Evolutionary conservation across 352 stramenopile species (phyloP).

Genomic region (Phytophthora ohioensis): DNA sequence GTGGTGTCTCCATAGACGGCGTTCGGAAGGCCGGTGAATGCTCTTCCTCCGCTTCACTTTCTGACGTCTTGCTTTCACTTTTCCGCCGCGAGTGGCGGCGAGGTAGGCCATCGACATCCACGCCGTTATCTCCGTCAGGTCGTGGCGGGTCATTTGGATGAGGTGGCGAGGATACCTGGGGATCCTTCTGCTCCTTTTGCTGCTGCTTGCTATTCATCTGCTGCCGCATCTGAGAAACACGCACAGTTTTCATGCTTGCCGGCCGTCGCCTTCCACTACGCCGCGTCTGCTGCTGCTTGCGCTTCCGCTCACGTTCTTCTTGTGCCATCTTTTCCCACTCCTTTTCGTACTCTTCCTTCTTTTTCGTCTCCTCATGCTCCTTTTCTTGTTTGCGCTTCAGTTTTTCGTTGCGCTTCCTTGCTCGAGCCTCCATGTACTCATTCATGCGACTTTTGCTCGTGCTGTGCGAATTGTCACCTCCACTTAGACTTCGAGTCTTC

Average conservation of each 20-base stretch:
- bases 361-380: constrained; percentile 75
- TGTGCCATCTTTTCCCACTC: constrained; percentile 91
- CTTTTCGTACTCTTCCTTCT: constrained; percentile 89
- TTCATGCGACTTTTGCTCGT: constrained; percentile 88
- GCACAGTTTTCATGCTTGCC: constrained; percentile 84
- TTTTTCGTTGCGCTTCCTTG: constrained; percentile 82
- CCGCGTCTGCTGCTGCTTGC: constrained; percentile 80
- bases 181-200: constrained; percentile 53
- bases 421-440: constrained; percentile 88
- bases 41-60: constrained; percentile 61
- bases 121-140: constrained; percentile 39
- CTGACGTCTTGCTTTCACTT: constrained; percentile 65
- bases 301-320: constrained; percentile 84
- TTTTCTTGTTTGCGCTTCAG: constrained; percentile 78
- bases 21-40: constrained; percentile 13
- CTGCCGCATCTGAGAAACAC: constrained; percentile 86
- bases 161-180: constrained; percentile 13
- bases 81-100: constrained; percentile 45
- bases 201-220: constrained; percentile 82
- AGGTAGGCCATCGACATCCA: constrained; percentile 41
- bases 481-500: constrained; percentile 52
- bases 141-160: constrained; percentile 35
- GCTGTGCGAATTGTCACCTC: constrained; percentile 38
- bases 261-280: constrained; percentile 73
- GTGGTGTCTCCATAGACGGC: constrained; percentile 45